A percentile compares a stretch with the other conserved stretches of the same genome.
Evolutionary conservation across 257 asterid species (phyloP).

Genomic region (Apocynum venetum): DNA sequence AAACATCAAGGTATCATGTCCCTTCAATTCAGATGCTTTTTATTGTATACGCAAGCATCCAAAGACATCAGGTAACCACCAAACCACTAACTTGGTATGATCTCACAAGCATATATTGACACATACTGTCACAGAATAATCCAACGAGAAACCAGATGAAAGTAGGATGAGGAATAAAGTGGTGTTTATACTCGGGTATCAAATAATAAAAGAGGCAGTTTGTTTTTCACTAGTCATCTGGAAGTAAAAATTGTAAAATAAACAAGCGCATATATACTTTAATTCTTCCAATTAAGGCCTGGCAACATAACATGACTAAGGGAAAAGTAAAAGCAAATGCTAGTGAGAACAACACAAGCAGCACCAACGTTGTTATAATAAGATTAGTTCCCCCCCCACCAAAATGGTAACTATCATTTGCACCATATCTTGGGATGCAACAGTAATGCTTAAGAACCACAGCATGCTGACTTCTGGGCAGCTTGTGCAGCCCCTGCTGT

Average conservation of each 20-base stretch:
- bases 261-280: conserved; percentile 25
- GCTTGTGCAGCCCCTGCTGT: conserved; percentile 46
- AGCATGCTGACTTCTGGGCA: conserved; percentile 78
- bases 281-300: conserved; percentile 33
- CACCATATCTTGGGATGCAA: conserved; percentile 25
- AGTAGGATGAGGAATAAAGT: not conserved
- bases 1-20: not conserved
- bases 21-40: not conserved
- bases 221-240: conserved; percentile 5
- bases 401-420: conserved; percentile 28
- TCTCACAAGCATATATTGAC: not conserved
- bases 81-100: not conserved
- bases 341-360: conserved; percentile 44
- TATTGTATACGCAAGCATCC: not conserved
- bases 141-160: not conserved
- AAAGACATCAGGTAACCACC: not conserved
- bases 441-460: conserved; percentile 54
- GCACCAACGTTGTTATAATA: conserved; percentile 29
- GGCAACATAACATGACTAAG: conserved; percentile 32
- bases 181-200: not conserved
- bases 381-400: conserved; percentile 40
- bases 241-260: conserved; percentile 1
- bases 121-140: not conserved
- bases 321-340: conserved; percentile 34
- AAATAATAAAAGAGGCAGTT: not conserved